Percentiles rank a stretch among this genome's conserved stretches.
Evolutionary conservation across 352 stramenopile species (phyloP).

Genomic region (Phytophthora constricta): DNA sequence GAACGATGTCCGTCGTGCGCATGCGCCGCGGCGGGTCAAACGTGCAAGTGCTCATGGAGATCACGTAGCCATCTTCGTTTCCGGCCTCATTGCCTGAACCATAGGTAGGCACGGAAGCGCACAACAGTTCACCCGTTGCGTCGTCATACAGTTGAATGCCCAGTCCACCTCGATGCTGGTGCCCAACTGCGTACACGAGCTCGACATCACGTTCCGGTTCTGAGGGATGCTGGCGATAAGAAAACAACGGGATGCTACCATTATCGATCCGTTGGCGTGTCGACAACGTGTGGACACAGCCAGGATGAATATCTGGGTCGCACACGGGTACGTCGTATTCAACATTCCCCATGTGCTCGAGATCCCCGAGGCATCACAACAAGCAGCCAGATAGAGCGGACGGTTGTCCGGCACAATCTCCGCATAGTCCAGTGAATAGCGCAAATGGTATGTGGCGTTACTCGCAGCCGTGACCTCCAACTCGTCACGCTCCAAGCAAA

Average conservation of each 20-base stretch:
- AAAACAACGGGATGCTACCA: conserved; percentile 31
- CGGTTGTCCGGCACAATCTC: conserved; percentile 61
- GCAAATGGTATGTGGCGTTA: conserved; percentile 63
- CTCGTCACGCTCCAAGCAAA: conserved; percentile 69
- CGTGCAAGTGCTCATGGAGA: conserved; percentile 77
- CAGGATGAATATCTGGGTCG: conserved; percentile 66
- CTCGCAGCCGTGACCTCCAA: conserved; percentile 34
- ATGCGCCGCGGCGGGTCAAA: conserved; percentile 78
- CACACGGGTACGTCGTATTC: conserved; percentile 83
- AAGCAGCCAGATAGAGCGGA: conserved; percentile 70
- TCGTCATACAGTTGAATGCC: conserved; percentile 83
- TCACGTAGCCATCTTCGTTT: conserved; percentile 77
- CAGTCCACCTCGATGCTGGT: conserved; percentile 77
- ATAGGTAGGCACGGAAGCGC: conserved; percentile 70
- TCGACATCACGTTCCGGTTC: conserved; percentile 64
- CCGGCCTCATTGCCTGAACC: conserved; percentile 59
- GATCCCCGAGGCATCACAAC: conserved; percentile 71
- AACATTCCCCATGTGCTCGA: conserved; percentile 70
- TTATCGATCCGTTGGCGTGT: conserved; percentile 68
- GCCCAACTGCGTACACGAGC: conserved; percentile 78
- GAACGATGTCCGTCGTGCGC: conserved; percentile 71
- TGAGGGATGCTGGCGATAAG: conserved; percentile 29
- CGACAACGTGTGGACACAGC: conserved; percentile 80
- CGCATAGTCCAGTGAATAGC: conserved; percentile 82
- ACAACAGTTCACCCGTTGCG: conserved; percentile 67